A percentile compares a stretch with the other conserved stretches of the same genome.
phyloP scores from a whole-genome alignment of 2,329 filamentous ascomycete species.

The Helminthosporium solani region DNA sequence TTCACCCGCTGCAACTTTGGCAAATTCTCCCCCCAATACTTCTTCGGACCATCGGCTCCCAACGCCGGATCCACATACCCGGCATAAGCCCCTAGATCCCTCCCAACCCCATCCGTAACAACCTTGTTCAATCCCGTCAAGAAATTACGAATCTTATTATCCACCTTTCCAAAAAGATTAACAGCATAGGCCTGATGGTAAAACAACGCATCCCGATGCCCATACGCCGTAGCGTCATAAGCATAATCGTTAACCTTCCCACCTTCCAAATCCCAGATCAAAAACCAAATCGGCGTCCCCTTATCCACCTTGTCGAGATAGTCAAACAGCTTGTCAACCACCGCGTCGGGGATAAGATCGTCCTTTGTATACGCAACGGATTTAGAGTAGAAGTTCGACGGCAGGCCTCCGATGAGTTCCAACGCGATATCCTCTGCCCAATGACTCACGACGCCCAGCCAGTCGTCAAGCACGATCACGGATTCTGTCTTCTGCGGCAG shows the following conservation, averaged over 20 bases:
- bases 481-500: slow-evolving; percentile 25
- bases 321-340: slow-evolving; percentile 35
- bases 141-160: slow-evolving; percentile 41
- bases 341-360: slow-evolving; percentile 31
- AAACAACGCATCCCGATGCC: slow-evolving; percentile 37
- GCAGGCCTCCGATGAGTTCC: slow-evolving; percentile 30
- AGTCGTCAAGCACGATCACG: slow-evolving; percentile 31
- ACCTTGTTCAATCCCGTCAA: slow-evolving; percentile 45
- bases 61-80: slow-evolving; percentile 56
- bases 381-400: slow-evolving; percentile 40
- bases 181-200: slow-evolving; percentile 42
- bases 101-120: slow-evolving; percentile 32
- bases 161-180: slow-evolving; percentile 33
- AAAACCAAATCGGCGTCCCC: slow-evolving; percentile 36
- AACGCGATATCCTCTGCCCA: slow-evolving; percentile 37
- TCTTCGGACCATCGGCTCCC: slow-evolving; percentile 44
- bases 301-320: slow-evolving; percentile 35
- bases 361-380: slow-evolving; percentile 34
- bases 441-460: slow-evolving; percentile 36
- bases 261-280: slow-evolving; percentile 39
- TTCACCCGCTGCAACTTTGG: slow-evolving; percentile 42
- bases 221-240: slow-evolving; percentile 34
- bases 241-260: slow-evolving; percentile 36
- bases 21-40: slow-evolving; percentile 49
- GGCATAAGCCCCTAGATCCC: slow-evolving; percentile 50